These are phyloP conservation scores for Ambrosiella cleistominuta DNA, from an alignment of 2,329 filamentous ascomycete species.

Conservation along the genomic window DNA sequence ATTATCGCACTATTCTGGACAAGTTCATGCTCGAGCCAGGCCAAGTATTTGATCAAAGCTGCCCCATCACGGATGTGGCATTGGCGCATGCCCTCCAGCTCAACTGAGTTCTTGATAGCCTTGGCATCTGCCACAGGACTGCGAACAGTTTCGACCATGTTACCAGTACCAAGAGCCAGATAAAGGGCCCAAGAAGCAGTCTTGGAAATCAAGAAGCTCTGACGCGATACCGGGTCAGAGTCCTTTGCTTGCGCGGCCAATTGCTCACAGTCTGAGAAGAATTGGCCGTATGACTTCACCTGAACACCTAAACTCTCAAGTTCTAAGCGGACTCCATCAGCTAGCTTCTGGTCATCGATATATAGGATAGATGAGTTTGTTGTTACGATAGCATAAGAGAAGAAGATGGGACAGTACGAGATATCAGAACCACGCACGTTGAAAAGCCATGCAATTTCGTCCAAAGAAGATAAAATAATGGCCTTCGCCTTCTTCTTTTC, in stretches of 20 bases:
- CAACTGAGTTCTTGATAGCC: constrained; percentile 80
- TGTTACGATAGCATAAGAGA: constrained; percentile 85
- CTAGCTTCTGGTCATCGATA: constrained; percentile 63
- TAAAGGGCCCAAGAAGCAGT: constrained; percentile 88
- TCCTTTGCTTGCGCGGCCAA: constrained; percentile 31
- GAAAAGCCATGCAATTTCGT: constrained; percentile 97
- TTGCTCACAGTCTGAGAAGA: constrained; percentile 60
- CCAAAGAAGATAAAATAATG: constrained; percentile 84
- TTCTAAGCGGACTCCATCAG: constrained; percentile 48
- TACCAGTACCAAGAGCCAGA: constrained; percentile 67
- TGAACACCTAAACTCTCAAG: constrained; percentile 51
- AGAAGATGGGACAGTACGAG: constrained; percentile 95
- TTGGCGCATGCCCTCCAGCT: constrained; percentile 79
- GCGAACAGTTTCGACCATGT: constrained; percentile 67
- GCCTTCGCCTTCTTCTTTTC: constrained; percentile 76
- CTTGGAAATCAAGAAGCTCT: constrained; percentile 72
- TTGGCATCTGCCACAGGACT: constrained; percentile 84
- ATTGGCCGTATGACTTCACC: constrained; percentile 64
- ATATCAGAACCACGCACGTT: constrained; percentile 91
- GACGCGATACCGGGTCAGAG: constrained; percentile 19
- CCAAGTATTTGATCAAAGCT: constrained; percentile 80
- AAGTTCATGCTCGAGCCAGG: constrained; percentile 87
- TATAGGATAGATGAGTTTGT: constrained; percentile 63
- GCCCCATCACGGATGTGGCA: constrained; percentile 91
- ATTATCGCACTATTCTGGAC: constrained; percentile 52